A percentile compares a stretch with the other conserved stretches of the same genome.
Conservation (phyloP, 2,329 filamentous ascomycete species). For the Diaporthe vexans region DNA sequence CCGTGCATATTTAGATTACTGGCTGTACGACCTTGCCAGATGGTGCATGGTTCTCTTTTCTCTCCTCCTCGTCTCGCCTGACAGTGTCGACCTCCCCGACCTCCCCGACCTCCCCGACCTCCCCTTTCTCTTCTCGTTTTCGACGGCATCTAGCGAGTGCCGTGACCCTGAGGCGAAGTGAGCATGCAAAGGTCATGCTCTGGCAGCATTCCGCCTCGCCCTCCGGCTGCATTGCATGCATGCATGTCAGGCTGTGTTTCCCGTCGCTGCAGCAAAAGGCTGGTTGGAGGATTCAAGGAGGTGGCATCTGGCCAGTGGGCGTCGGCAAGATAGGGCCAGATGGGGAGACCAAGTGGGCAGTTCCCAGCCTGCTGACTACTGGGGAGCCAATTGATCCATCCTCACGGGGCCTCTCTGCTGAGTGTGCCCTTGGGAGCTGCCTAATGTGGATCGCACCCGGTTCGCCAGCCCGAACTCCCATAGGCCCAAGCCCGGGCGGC, state of each 20-base stretch:
- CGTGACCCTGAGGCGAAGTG: neutral
- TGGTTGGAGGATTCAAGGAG: conserved; percentile 5
- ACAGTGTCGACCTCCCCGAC: too few relatives aligned
- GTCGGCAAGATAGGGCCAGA: neutral
- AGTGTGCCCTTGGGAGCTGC: neutral
- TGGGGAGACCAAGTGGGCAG: neutral
- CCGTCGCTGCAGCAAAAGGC: neutral
- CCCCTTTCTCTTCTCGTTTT: too few relatives aligned
- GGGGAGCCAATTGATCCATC: neutral
- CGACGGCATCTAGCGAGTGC: neutral
- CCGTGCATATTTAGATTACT: neutral
- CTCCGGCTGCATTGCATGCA: neutral
- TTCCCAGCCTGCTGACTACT: conserved; percentile 16
- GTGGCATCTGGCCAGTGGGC: neutral
- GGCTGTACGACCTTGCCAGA: neutral
- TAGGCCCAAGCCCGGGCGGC: neutral
- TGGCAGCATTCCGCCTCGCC: neutral
- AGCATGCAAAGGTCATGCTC: neutral
- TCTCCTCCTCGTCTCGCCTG: too few relatives aligned
- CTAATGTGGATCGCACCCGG: neutral
- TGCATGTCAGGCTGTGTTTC: neutral
- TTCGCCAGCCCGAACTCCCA: neutral
- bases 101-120: too few relatives aligned
- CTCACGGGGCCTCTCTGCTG: neutral
- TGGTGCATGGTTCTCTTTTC: neutral